Conservation (phyloP, 768 basidiomycete genomes). For the Lanmaoa pseudosensibilis region DNA sequence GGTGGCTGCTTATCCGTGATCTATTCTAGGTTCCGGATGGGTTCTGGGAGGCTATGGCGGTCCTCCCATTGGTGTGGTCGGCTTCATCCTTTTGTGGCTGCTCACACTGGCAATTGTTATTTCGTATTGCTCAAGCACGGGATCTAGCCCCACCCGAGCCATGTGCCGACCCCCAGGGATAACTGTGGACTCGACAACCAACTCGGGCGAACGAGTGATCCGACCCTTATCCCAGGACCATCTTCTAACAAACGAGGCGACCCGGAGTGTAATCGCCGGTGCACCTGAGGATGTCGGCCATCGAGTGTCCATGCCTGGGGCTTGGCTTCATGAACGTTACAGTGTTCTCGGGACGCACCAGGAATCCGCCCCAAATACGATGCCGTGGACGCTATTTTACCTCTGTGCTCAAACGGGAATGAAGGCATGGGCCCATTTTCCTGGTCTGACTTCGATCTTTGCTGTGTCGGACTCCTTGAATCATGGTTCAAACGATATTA, state of each 20-base stretch:
- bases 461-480: background rate
- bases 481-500: background rate
- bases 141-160: background rate
- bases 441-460: background rate
- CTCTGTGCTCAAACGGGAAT: background rate
- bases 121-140: background rate
- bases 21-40: background rate
- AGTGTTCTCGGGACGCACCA: background rate
- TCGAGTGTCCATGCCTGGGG: background rate
- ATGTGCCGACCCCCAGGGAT: background rate
- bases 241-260: background rate
- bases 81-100: conserved; percentile 5
- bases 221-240: background rate
- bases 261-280: background rate
- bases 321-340: conserved; percentile 2
- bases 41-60: background rate
- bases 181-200: background rate
- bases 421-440: background rate
- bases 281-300: background rate
- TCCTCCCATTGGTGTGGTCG: background rate
- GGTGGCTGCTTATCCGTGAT: background rate
- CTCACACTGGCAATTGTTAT: background rate
- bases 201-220: background rate
- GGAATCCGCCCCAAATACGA: background rate
- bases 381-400: background rate